These are phyloP conservation scores for Beta vulgaris DNA, from an alignment of 148 eudicot species.

Conservation along the genomic window DNA sequence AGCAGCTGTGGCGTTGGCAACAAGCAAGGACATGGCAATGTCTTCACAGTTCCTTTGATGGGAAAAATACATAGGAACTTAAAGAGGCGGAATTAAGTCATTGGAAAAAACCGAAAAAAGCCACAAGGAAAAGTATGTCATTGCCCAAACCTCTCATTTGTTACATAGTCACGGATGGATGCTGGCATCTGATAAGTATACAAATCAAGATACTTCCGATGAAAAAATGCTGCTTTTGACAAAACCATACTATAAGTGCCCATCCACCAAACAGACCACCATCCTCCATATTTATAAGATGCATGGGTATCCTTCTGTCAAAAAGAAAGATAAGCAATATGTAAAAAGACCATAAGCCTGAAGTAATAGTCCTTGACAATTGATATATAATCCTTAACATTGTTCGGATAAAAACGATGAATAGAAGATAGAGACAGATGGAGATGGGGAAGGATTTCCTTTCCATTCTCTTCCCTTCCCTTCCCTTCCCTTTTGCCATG, in stretches of 20 bases:
- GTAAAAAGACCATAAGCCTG: neutral
- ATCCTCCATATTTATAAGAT: slow-evolving; percentile 54
- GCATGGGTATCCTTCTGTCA: slow-evolving; percentile 40
- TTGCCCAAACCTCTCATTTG: slow-evolving; percentile 46
- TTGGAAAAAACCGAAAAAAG: neutral
- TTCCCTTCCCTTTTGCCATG: too few relatives aligned
- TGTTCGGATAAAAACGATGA: too few relatives aligned
- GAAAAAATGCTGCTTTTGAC: slow-evolving; percentile 74
- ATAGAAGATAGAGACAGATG: too few relatives aligned
- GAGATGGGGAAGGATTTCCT: too few relatives aligned
- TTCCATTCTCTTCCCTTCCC: too few relatives aligned
- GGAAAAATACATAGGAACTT: neutral
- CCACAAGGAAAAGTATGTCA: neutral
- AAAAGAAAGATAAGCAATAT: neutral
- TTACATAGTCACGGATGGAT: slow-evolving; percentile 57
- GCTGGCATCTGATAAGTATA: slow-evolving; percentile 61
- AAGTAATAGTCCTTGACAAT: neutral
- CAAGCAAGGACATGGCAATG: slow-evolving; percentile 75
- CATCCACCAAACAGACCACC: slow-evolving; percentile 91
- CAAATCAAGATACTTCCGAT: slow-evolving; percentile 55
- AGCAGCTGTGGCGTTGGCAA: slow-evolving; percentile 65
- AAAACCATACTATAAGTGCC: slow-evolving; percentile 75
- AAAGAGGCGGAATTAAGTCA: neutral
- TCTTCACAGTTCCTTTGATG: slow-evolving; percentile 68
- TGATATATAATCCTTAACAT: too few relatives aligned